Evolutionary conservation across 495 filamentous ascomycete genomes (phyloP), one percentile per base, ranked within the genome.

Genomic region (Trichoderma virens): DNA sequence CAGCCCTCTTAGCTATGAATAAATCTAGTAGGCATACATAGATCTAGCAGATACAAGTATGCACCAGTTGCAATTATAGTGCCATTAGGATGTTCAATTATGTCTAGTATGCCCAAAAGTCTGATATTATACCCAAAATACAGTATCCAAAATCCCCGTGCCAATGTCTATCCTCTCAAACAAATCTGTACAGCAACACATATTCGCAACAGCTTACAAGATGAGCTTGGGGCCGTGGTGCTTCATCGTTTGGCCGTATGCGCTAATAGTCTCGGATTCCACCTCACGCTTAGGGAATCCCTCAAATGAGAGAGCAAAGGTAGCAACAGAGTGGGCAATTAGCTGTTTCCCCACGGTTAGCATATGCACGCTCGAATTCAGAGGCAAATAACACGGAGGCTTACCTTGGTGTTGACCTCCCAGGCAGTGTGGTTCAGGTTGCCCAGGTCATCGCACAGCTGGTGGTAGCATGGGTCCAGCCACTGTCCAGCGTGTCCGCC

Each of bases 401-500:
- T 43, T 60, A 77, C 75, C 77, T 83, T 82, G 18, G 82, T 78
- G 65, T 85, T 85, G 23, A 79, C 34, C 64, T 80, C 77, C 79
- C 80, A 84, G 9, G 83, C 83, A 0, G 76, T 79, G 45, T 78
- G 62, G 66, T 82, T 76, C 60, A 83, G 62, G 64, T 85, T 84
- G 62, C 67, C 67, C 38, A 83, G 59, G 60, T 77, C 70, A 67
- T 85, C 83, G 64, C 83, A 83, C 7, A 83, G 68, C 69, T 81
- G 76, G 64, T 85, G 83, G 63, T 85, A 85, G 71, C 81, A 83
- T 30, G 76, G 74, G 67, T 85, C 82, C 66, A 78, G 82, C 74
- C 78, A 79, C 23, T 76, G 71, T 1, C 83, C 83, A 13, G 75
- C 77, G 65, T 72, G 74, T 5, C 82, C 82, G 32, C 83, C 83